Conservation (phyloP, 23 red algal genomes). For the Gracilaria gracilis region DNA sequence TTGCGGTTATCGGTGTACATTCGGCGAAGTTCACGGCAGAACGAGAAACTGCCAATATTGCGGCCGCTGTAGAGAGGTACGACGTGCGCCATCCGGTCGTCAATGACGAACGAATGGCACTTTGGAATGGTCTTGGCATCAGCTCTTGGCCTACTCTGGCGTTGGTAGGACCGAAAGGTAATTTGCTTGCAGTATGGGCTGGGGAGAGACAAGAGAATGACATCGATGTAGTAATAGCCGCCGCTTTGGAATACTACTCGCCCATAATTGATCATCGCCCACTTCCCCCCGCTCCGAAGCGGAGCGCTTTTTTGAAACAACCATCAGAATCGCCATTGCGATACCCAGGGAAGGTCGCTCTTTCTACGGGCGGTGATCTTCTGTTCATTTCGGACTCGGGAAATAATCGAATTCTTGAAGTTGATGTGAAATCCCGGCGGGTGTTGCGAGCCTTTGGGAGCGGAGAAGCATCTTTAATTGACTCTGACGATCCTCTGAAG, state of each 20-base stretch:
- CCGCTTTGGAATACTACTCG: slow-evolving; percentile 66
- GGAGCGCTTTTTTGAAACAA: slow-evolving; percentile 8
- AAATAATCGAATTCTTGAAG: slow-evolving; percentile 82
- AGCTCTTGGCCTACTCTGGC: slow-evolving; percentile 74
- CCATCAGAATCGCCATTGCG: slow-evolving; percentile 43
- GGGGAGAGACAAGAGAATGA: slow-evolving; percentile 74
- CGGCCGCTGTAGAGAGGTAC: slow-evolving; percentile 77
- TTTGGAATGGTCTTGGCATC: slow-evolving; percentile 73
- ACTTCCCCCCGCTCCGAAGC: slow-evolving; percentile 57
- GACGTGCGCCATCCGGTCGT: slow-evolving; percentile 74
- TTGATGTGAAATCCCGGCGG: slow-evolving; percentile 39
- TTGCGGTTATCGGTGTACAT: slow-evolving; percentile 76
- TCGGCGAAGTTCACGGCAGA: slow-evolving; percentile 79
- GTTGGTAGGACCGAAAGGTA: slow-evolving; percentile 58
- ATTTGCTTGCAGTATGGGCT: slow-evolving; percentile 69
- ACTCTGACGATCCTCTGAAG: slow-evolving; percentile 47
- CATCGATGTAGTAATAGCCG: slow-evolving; percentile 51
- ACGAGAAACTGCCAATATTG: slow-evolving; percentile 62
- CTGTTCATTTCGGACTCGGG: slow-evolving; percentile 89
- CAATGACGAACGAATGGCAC: slow-evolving; percentile 72
- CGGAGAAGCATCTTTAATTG: slow-evolving; percentile 72
- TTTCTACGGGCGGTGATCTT: slow-evolving; percentile 20
- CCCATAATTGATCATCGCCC: slow-evolving; percentile 50
- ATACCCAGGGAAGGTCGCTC: slow-evolving; percentile 78
- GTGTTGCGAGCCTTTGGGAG: slow-evolving; percentile 75